These are phyloP conservation scores for Dittrichia graveolens DNA, from an alignment of 129 eudicot genomes.

Conservation along the genomic window DNA sequence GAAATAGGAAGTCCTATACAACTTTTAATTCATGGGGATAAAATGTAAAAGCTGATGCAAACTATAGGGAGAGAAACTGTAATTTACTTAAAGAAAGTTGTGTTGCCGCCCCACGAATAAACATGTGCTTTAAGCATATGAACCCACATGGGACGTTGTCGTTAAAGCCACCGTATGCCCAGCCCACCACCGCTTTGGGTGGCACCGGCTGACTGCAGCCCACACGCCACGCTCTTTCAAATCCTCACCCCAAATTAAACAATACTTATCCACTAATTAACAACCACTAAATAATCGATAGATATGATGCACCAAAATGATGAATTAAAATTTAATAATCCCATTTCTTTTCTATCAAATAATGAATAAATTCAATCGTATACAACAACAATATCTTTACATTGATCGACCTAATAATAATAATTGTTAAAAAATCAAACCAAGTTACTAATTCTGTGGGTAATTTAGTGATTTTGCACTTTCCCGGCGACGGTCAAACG, in stretches of 20 bases:
- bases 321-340: no score
- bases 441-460: background rate
- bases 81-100: no score
- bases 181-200: constrained; percentile 12
- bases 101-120: no score
- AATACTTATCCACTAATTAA: constrained; percentile 14
- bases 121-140: constrained; percentile 29
- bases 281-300: background rate
- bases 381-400: constrained; percentile 26
- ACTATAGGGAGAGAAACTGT: no score
- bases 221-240: constrained; percentile 3
- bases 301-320: background rate
- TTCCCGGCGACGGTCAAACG: constrained; percentile 31
- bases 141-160: constrained; percentile 28
- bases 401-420: constrained; percentile 23
- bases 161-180: constrained; percentile 19
- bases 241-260: constrained; percentile 8
- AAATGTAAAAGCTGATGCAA: no score
- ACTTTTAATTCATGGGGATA: no score
- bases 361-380: constrained; percentile 37
- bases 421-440: background rate
- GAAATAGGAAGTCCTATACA: no score
- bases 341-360: background rate
- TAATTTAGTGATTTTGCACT: constrained; percentile 6
- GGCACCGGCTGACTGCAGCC: background rate